Evolutionary conservation across 768 basidiomycete species (phyloP).

Genomic region (Serendipita sp.): DNA sequence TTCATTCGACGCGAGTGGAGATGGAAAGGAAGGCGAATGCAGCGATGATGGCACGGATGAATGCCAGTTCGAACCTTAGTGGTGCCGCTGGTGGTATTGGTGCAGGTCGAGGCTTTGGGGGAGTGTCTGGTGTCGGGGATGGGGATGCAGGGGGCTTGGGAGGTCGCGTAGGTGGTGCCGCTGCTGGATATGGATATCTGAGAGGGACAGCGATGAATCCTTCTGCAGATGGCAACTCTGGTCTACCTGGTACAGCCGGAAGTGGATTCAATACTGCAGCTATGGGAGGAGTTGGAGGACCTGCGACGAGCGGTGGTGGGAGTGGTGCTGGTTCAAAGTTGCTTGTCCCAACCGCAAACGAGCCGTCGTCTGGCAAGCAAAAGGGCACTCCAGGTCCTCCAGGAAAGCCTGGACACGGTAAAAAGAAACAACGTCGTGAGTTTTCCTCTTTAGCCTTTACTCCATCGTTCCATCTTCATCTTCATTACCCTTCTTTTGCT

Average conservation of each 20-base stretch:
- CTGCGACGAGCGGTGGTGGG: neutral
- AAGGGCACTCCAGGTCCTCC: neutral
- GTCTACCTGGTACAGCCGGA: too few relatives aligned
- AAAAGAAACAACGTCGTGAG: conserved; percentile 1
- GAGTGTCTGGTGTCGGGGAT: neutral
- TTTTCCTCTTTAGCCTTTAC: neutral
- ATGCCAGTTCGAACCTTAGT: neutral
- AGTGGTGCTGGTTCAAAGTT: neutral
- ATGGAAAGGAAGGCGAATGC: neutral
- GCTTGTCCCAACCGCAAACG: neutral
- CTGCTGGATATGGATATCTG: neutral
- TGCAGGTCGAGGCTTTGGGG: neutral
- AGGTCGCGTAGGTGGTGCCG: neutral
- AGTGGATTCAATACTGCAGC: neutral
- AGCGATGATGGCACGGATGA: neutral
- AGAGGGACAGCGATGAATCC: neutral
- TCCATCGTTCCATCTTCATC: neutral
- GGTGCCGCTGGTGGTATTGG: neutral
- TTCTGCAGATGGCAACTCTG: too few relatives aligned
- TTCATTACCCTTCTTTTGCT: neutral
- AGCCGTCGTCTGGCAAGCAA: neutral
- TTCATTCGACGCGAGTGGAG: neutral
- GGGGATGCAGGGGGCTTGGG: neutral
- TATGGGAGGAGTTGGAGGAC: neutral
- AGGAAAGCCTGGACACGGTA: conserved; percentile 1